Conservation (phyloP, 1,284 basidiomycete species). For the Boletus sp. region DNA sequence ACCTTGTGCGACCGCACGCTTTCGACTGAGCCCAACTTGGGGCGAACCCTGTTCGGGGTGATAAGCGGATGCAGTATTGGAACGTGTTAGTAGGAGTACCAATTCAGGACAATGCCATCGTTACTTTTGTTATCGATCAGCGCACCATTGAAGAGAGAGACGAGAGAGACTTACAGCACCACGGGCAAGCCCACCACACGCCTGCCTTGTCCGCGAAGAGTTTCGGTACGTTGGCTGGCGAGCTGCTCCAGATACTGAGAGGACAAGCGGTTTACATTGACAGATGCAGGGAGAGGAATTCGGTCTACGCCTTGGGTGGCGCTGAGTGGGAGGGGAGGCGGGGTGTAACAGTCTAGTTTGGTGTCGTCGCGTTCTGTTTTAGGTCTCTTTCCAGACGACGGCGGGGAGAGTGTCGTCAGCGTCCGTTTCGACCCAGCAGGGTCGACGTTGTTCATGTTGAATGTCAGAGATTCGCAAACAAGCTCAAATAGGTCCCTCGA, state of each 20-base stretch:
- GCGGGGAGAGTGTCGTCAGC: conserved; percentile 1
- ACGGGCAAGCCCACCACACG: conserved; percentile 26
- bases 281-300: conserved; percentile 18
- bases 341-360: conserved; percentile 1
- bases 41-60: conserved; percentile 18
- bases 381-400: conserved; percentile 17
- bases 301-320: conserved; percentile 31
- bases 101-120: conserved; percentile 33
- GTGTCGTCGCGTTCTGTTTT: conserved; percentile 20
- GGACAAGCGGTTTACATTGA: conserved; percentile 9
- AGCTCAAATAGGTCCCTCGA: conserved; percentile 15
- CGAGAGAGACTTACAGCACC: conserved; percentile 24
- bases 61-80: conserved; percentile 9
- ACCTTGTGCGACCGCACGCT: not conserved
- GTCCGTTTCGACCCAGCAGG: conserved; percentile 14
- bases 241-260: conserved; percentile 17
- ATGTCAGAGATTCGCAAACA: conserved; percentile 19
- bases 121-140: conserved; percentile 23
- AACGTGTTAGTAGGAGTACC: conserved; percentile 18
- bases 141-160: not conserved
- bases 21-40: conserved; percentile 1
- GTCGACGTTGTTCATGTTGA: conserved; percentile 16
- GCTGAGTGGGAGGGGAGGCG: conserved; percentile 21
- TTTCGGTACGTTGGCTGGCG: conserved; percentile 17
- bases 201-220: conserved; percentile 24